Percentiles rank a stretch among this genome's conserved stretches.
phyloP scores from a whole-genome alignment of 192 early-diverging fungal genomes.

The Coemansia sp. region DNA sequence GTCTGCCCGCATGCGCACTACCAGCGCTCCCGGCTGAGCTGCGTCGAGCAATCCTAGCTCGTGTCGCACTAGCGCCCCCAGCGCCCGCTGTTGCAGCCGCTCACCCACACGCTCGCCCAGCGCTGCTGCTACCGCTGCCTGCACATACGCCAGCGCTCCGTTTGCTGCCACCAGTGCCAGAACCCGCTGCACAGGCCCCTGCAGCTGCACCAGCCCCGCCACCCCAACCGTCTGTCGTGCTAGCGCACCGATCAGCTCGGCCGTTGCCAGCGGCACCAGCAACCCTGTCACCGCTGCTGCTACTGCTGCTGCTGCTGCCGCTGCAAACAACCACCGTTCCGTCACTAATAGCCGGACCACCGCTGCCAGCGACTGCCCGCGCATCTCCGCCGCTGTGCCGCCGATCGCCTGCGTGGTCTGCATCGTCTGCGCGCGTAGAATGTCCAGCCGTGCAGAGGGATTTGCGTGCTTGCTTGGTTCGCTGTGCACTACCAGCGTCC shows the following conservation, averaged over 20 bases:
- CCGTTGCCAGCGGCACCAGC: slow-evolving; percentile 58
- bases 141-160: slow-evolving; percentile 61
- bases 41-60: slow-evolving; percentile 65
- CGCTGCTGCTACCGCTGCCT: slow-evolving; percentile 60
- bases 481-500: slow-evolving; percentile 13
- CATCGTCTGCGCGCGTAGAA: slow-evolving; percentile 35
- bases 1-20: slow-evolving; percentile 56
- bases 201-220: slow-evolving; percentile 36
- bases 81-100: slow-evolving; percentile 55
- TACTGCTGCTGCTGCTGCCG: slow-evolving; percentile 57
- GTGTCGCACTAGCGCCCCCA: slow-evolving; percentile 56
- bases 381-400: slow-evolving; percentile 1
- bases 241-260: slow-evolving; percentile 60
- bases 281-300: slow-evolving; percentile 58
- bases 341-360: slow-evolving; percentile 49
- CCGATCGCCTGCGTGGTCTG: slow-evolving; percentile 16
- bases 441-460: slow-evolving; percentile 30
- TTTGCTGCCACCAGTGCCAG: slow-evolving; percentile 57
- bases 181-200: slow-evolving; percentile 55
- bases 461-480: slow-evolving; percentile 13
- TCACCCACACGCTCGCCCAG: slow-evolving; percentile 62
- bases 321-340: slow-evolving; percentile 56
- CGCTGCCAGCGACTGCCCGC: not conserved
- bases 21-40: slow-evolving; percentile 56
- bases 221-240: slow-evolving; percentile 56